Conservation (phyloP, 2,329 filamentous ascomycete species). For the Apiospora arundinis region DNA sequence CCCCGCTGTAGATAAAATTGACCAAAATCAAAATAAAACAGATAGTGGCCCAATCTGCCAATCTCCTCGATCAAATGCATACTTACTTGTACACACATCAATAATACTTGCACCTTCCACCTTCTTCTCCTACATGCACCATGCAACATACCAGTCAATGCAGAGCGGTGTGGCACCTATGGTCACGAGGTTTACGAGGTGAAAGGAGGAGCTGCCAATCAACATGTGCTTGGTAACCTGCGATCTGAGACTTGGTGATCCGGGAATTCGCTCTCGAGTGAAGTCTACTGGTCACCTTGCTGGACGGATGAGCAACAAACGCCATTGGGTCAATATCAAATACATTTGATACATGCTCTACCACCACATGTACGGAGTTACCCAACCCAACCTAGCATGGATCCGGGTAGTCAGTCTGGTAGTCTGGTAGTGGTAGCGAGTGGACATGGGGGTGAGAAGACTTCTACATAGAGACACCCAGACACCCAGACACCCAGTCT, state of each 20-base stretch:
- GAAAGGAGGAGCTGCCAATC: background rate
- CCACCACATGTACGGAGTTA: background rate
- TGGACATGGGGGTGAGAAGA: background rate
- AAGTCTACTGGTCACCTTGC: background rate
- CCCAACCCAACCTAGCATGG: background rate
- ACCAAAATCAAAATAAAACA: background rate
- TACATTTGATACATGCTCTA: background rate
- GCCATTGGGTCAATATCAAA: background rate
- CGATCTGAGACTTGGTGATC: conserved; percentile 8
- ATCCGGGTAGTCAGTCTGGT: background rate
- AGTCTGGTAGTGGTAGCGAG: background rate
- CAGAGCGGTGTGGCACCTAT: conserved; percentile 10
- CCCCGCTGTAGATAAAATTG: conserved; percentile 9
- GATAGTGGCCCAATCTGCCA: conserved; percentile 3
- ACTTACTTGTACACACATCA: background rate
- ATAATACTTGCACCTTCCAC: too few relatives aligned
- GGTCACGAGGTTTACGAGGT: conserved; percentile 13
- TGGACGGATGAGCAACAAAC: background rate
- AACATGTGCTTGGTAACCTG: background rate
- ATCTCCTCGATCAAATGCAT: conserved; percentile 1
- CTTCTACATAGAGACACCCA: conserved; percentile 13
- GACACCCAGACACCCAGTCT: conserved; percentile 3
- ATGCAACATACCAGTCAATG: background rate
- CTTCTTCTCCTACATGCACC: background rate
- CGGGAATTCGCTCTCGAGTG: background rate